Evolutionary conservation across 176 grass and related monocot genomes (phyloP).

Genomic region (Carex littledalei): DNA sequence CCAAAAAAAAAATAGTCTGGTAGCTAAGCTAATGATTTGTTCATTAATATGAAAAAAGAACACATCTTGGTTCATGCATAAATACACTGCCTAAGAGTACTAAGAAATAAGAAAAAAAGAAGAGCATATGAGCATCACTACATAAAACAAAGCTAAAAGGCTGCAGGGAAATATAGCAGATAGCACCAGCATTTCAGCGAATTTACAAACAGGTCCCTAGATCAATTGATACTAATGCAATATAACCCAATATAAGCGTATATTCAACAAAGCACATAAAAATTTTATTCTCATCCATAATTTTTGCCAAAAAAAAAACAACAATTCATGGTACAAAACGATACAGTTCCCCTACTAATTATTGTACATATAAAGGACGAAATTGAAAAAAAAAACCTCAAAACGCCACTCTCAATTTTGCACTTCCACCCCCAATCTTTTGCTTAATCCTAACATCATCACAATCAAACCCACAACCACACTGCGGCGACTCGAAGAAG

Average conservation of each 20-base stretch:
- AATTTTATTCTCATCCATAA: background rate
- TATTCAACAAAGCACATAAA: background rate
- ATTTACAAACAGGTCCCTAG: background rate
- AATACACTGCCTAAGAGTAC: background rate
- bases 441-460: constrained; percentile 4
- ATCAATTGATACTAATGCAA: background rate
- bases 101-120: background rate
- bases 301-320: background rate
- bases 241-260: too few species aligned
- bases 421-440: background rate
- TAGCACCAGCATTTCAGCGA: background rate
- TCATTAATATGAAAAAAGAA: too few species aligned
- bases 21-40: too few species aligned
- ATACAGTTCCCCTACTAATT: background rate
- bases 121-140: too few species aligned
- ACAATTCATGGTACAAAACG: background rate
- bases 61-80: background rate
- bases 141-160: too few species aligned
- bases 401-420: constrained; percentile 13
- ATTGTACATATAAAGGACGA: background rate
- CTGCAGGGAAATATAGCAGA: background rate
- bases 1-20: background rate
- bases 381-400: constrained; percentile 5
- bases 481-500: constrained; percentile 68
- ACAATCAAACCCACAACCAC: constrained; percentile 90